Conservation (phyloP, 2,329 filamentous ascomycete species). For the Alternaria solani region DNA sequence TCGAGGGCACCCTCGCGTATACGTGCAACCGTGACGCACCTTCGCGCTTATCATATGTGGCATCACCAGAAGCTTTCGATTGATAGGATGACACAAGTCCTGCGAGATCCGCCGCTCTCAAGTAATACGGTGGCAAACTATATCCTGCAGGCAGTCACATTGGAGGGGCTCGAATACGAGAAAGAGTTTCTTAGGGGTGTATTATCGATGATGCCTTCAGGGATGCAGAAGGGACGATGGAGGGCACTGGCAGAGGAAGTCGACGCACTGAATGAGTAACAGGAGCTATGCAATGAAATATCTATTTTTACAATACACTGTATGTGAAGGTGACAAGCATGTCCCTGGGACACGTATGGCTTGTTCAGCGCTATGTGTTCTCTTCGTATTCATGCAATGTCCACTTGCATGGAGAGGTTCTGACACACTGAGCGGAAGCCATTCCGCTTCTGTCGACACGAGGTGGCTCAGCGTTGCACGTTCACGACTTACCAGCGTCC, state of each 20-base stretch:
- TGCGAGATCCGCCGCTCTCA: constrained; percentile 43
- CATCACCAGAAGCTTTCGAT: constrained; percentile 37
- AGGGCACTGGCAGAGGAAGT: constrained; percentile 34
- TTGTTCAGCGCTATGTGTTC: not conserved
- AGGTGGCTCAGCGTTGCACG: constrained; percentile 11
- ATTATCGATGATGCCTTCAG: constrained; percentile 31
- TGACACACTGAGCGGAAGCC: constrained; percentile 8
- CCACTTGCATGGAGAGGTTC: not conserved
- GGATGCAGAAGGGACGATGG: constrained; percentile 37
- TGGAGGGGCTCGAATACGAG: constrained; percentile 42
- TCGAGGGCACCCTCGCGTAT: constrained; percentile 31
- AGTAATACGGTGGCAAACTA: constrained; percentile 40
- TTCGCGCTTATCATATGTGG: constrained; percentile 49
- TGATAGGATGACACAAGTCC: constrained; percentile 29
- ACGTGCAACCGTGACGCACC: constrained; percentile 41
- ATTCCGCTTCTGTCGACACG: constrained; percentile 12
- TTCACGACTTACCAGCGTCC: not conserved
- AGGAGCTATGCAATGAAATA: not conserved
- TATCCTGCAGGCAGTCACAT: constrained; percentile 39
- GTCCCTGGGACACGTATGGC: not conserved
- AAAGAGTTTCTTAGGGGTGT: constrained; percentile 29
- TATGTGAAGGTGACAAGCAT: not conserved
- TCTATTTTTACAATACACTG: not conserved
- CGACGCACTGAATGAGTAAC: constrained; percentile 14
- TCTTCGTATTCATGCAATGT: constrained; percentile 1